Conservation (phyloP, 2,329 filamentous ascomycete genomes). For the Ophiocordyceps robertsii region DNA sequence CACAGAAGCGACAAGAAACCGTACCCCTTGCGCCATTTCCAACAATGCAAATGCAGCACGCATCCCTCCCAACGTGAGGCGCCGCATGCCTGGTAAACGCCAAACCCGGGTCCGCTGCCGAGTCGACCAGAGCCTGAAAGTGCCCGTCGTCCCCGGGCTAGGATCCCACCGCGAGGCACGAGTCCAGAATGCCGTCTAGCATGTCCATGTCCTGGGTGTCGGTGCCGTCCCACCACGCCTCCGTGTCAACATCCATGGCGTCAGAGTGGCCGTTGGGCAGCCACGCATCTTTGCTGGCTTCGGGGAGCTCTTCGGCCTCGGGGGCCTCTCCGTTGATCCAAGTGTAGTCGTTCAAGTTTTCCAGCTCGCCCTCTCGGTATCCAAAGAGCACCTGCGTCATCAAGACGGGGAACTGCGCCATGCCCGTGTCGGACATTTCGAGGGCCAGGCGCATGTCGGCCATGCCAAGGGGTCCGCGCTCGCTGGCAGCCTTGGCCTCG, state of each 20-base stretch:
- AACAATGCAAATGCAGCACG: no score
- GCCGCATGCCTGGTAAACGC: no score
- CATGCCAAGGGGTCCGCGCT: slow-evolving; percentile 60
- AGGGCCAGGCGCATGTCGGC: slow-evolving; percentile 66
- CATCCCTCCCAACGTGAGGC: no score
- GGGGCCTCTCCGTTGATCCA: slow-evolving; percentile 29
- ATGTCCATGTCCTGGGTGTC: slow-evolving; percentile 34
- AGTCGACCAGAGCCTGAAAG: no score
- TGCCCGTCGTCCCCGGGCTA: slow-evolving; percentile 3
- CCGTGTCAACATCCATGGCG: slow-evolving; percentile 46
- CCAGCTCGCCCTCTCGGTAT: slow-evolving; percentile 65
- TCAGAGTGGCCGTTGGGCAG: slow-evolving; percentile 38
- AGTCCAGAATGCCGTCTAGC: slow-evolving; percentile 44
- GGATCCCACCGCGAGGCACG: slow-evolving; percentile 34
- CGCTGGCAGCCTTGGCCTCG: slow-evolving; percentile 63
- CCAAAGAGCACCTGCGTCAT: slow-evolving; percentile 55
- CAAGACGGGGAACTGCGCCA: slow-evolving; percentile 67
- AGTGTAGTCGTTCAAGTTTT: slow-evolving; percentile 49
- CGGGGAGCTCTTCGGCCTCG: slow-evolving; percentile 13
- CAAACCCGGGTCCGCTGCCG: no score
- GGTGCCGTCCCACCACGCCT: slow-evolving; percentile 50
- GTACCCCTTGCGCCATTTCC: no score
- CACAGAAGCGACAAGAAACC: no score
- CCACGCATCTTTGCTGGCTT: slow-evolving; percentile 10
- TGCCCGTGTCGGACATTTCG: slow-evolving; percentile 60